A percentile compares a stretch with the other conserved stretches of the same genome.
Conservation (phyloP, 2,329 filamentous ascomycete species). For the Ascochyta rabiei region DNA sequence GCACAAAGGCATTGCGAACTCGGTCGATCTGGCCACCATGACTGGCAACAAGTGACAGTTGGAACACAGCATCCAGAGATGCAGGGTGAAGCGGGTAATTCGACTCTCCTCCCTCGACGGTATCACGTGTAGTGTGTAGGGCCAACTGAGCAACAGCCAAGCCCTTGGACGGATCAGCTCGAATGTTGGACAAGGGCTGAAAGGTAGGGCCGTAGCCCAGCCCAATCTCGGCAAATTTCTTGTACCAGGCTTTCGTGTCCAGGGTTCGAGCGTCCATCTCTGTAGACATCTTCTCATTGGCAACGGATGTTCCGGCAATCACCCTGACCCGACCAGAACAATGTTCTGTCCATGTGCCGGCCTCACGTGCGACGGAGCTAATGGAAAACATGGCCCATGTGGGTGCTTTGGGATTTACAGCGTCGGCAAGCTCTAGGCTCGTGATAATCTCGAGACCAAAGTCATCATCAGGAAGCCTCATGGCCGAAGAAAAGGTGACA, state of each 20-base stretch:
- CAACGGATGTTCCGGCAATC: background rate
- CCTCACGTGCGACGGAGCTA: constrained; percentile 8
- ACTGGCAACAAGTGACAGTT: constrained; percentile 29
- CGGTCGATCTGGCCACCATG: constrained; percentile 20
- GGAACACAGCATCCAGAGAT: constrained; percentile 39
- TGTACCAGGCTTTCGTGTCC: constrained; percentile 26
- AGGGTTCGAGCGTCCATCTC: background rate
- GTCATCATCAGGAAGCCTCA: constrained; percentile 22
- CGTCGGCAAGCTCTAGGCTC: constrained; percentile 11
- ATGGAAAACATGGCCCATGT: constrained; percentile 30
- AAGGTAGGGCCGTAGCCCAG: constrained; percentile 27
- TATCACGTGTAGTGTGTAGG: constrained; percentile 3
- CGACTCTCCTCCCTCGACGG: constrained; percentile 24
- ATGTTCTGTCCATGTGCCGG: constrained; percentile 29
- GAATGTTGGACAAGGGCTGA: background rate
- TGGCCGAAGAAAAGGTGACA: constrained; percentile 22
- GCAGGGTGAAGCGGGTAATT: constrained; percentile 44
- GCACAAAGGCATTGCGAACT: constrained; percentile 14
- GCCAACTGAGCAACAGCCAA: background rate
- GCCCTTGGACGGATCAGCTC: background rate
- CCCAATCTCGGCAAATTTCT: constrained; percentile 20
- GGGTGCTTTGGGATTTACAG: constrained; percentile 8
- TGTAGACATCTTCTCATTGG: background rate
- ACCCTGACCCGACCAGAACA: constrained; percentile 12
- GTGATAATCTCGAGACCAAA: too few relatives aligned